Conservation (phyloP, 176 grass and related monocot genomes). For the Lolium rigidum region DNA sequence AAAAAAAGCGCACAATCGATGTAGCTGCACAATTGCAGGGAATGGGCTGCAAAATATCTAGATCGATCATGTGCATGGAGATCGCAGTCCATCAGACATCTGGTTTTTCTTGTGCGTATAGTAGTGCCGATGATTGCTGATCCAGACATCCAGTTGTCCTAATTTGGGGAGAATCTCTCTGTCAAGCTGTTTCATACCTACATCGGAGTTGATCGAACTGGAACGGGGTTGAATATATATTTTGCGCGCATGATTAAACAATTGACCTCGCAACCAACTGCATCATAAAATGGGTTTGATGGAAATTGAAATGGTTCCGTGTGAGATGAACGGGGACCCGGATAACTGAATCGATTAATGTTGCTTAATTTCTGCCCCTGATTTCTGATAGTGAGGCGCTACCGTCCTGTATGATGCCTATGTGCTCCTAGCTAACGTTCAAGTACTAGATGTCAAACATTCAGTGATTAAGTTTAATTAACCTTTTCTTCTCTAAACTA, state of each 20-base stretch:
- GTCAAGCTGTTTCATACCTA: constrained; percentile 11
- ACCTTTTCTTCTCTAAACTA: neutral
- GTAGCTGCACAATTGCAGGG: neutral
- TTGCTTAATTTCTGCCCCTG: neutral
- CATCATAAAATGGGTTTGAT: neutral
- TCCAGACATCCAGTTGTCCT: neutral
- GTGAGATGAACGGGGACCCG: neutral
- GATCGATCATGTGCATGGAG: neutral
- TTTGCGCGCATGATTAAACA: constrained; percentile 11
- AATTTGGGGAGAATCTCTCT: constrained; percentile 32
- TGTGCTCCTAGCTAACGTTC: constrained; percentile 25
- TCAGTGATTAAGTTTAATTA: neutral
- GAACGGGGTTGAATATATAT: constrained; percentile 19
- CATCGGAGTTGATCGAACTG: constrained; percentile 21
- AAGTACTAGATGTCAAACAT: constrained; percentile 31
- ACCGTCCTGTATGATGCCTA: neutral
- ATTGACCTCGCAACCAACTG: neutral
- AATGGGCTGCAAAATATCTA: constrained; percentile 22
- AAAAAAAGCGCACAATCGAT: neutral
- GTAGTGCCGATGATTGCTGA: constrained; percentile 8
- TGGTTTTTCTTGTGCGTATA: neutral
- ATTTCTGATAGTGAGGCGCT: constrained; percentile 33
- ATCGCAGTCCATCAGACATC: constrained; percentile 6
- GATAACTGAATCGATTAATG: neutral
- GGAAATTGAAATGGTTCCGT: neutral